Evolutionary conservation across 352 stramenopile genomes (phyloP), one percentile per base, ranked within the genome.

Genomic region (Phytophthora ramorum): DNA sequence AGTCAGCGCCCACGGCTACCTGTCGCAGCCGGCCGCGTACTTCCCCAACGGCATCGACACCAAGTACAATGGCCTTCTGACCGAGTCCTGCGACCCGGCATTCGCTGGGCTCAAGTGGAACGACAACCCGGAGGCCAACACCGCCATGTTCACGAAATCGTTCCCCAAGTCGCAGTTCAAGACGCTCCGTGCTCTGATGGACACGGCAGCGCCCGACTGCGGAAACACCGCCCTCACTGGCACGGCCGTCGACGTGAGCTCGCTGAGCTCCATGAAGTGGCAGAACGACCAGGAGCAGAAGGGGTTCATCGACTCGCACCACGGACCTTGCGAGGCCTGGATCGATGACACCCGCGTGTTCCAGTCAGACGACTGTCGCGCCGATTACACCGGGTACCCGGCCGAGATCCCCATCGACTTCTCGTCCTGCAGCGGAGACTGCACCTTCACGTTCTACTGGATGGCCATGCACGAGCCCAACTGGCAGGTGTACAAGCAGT

Each of bases 401-500:
- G 81, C 79, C 6, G 50, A 77, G 12, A 75, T 92, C 41, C 71
- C 75, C 3, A 58, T 90, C 34, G 76, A 90, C 56, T 90, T 73
- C 46, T 76, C 75, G 12, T 60, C 66, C 1, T 92, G 81, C 63
- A 73, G 40, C 32, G 73, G 75, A 34, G 76, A 82, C 24, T 87
- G 81, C 34, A 68, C 46, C 14, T 76, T 92, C 46, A 74, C 51
- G 12, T 90, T 91, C 63, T 88, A 85, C 77, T 89, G 81, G 81
- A 19, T 89, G 45, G 75, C 79, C 40, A 22, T 90, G 45, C 78
- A 87, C 47, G 56, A 78, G 41, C 48, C 71, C 13, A 74, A 79
- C 22, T 90, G 81, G 81, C 78, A 90, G 56, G 63, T 81, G 5
- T 85, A 89, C 71, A 82, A 79, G 60, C 61, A 89, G 30, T 86